Conservation (phyloP, 2,329 filamentous ascomycete species). For the Claviceps capensis region DNA sequence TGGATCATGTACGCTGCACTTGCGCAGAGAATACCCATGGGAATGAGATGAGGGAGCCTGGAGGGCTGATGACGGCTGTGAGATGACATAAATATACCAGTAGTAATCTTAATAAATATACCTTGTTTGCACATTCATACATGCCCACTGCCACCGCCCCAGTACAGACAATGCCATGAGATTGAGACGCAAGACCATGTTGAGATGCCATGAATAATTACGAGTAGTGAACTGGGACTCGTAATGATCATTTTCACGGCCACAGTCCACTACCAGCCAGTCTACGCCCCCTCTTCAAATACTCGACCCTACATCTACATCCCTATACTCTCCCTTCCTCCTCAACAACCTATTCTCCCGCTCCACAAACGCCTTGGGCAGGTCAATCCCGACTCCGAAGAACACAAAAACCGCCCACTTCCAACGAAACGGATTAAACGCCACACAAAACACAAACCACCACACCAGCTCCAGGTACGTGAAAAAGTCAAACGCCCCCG, state of each 20-base stretch:
- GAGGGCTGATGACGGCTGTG: background rate
- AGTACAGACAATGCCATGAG: too few relatives aligned
- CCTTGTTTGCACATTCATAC: background rate
- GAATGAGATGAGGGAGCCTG: background rate
- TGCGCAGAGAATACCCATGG: background rate
- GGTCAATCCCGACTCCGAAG: conserved; percentile 52
- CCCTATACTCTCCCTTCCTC: conserved; percentile 25
- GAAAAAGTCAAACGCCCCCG: conserved; percentile 75
- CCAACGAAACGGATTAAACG: conserved; percentile 76
- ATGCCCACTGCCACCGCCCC: background rate
- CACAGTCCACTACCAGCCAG: background rate
- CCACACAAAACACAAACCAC: conserved; percentile 71
- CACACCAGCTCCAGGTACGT: conserved; percentile 75
- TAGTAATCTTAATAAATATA: background rate
- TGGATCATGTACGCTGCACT: background rate
- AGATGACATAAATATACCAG: background rate
- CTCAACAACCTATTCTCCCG: conserved; percentile 50
- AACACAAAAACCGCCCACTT: conserved; percentile 82
- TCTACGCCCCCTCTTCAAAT: conserved; percentile 4
- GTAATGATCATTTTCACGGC: background rate
- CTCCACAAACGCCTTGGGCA: conserved; percentile 54
- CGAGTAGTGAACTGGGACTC: background rate
- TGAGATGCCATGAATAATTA: too few relatives aligned
- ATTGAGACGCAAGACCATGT: too few relatives aligned
- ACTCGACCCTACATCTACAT: conserved; percentile 10